These are phyloP conservation scores for Sugiyamaella boreocaroliniensis DNA, from an alignment of 805 yeast species.

Conservation along the genomic window DNA sequence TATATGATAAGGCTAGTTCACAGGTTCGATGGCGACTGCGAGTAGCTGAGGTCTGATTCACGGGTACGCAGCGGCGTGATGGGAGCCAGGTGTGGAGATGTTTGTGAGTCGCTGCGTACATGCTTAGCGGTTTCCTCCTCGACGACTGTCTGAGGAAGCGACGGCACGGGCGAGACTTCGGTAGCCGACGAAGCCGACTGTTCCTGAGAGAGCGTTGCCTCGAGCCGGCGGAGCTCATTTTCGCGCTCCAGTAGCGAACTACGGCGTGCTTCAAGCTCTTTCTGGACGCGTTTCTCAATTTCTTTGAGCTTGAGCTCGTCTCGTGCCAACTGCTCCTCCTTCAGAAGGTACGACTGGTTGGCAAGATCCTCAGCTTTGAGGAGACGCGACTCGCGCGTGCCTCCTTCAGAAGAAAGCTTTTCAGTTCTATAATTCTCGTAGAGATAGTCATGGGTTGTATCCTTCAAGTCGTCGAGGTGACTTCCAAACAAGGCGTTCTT, in stretches of 20 bases:
- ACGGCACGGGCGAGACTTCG: not conserved
- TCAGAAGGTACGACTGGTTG: slow-evolving; percentile 32
- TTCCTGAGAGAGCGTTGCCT: slow-evolving; percentile 25
- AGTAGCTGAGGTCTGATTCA: no score
- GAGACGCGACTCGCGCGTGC: slow-evolving; percentile 20
- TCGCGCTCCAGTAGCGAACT: slow-evolving; percentile 34
- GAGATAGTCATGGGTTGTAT: slow-evolving; percentile 66
- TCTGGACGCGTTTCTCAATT: slow-evolving; percentile 32
- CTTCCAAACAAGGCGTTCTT: slow-evolving; percentile 66
- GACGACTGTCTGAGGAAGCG: not conserved
- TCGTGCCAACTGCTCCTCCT: slow-evolving; percentile 37
- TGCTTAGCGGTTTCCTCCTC: not conserved
- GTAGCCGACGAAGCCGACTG: not conserved
- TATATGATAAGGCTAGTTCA: no score
- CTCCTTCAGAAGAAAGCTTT: slow-evolving; percentile 27
- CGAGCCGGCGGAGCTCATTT: slow-evolving; percentile 33
- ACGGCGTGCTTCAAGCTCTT: slow-evolving; percentile 34
- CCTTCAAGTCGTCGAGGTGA: slow-evolving; percentile 73
- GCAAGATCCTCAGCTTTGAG: slow-evolving; percentile 36
- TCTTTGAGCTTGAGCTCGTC: slow-evolving; percentile 35
- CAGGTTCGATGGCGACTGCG: no score
- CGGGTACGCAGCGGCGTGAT: no score
- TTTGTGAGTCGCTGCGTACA: not conserved
- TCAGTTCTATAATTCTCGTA: slow-evolving; percentile 78
- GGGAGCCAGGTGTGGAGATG: not conserved